These are phyloP conservation scores for Acarospora socialis DNA, from an alignment of 2,329 filamentous ascomycete species.

Conservation along the genomic window DNA sequence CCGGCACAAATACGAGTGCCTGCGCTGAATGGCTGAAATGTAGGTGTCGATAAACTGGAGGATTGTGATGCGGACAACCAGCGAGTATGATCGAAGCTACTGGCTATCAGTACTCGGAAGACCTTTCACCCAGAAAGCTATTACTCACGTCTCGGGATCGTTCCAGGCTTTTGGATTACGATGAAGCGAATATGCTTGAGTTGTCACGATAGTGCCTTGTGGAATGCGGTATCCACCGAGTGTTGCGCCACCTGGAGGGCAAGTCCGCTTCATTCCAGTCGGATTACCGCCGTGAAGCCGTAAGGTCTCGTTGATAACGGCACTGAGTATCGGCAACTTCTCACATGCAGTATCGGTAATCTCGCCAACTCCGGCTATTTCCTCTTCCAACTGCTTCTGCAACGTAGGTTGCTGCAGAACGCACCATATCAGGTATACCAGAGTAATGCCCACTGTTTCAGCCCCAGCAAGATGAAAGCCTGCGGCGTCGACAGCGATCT, in stretches of 20 bases:
- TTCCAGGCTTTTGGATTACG: conserved; percentile 7
- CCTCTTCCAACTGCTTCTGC: conserved; percentile 6
- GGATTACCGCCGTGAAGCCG: conserved; percentile 5
- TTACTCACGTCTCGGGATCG: conserved; percentile 4
- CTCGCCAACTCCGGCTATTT: conserved; percentile 2
- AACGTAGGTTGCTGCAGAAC: conserved; percentile 2
- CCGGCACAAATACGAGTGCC: conserved; percentile 4
- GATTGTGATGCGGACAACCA: conserved; percentile 2
- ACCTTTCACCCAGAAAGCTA: too few species aligned
- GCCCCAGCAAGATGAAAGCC: conserved; percentile 4
- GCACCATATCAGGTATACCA: conserved; percentile 6
- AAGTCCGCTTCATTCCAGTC: conserved; percentile 1
- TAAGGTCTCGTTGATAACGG: conserved; percentile 6
- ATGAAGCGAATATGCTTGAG: conserved; percentile 5
- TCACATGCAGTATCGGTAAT: conserved; percentile 3
- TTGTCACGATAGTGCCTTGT: conserved; percentile 2
- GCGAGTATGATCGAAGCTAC: conserved; percentile 6
- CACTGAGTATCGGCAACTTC: conserved; percentile 4
- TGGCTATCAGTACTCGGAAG: too few species aligned
- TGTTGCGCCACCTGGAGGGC: background rate
- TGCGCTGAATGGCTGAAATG: conserved; percentile 5
- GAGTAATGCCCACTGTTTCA: conserved; percentile 2
- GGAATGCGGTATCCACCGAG: conserved; percentile 7
- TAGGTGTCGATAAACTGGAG: conserved; percentile 1
- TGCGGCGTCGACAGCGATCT: conserved; percentile 4